Base-by-base conservation (phyloP, 2,329 filamentous ascomycete genomes). In the Proliferodiscus dingleyae region DNA sequence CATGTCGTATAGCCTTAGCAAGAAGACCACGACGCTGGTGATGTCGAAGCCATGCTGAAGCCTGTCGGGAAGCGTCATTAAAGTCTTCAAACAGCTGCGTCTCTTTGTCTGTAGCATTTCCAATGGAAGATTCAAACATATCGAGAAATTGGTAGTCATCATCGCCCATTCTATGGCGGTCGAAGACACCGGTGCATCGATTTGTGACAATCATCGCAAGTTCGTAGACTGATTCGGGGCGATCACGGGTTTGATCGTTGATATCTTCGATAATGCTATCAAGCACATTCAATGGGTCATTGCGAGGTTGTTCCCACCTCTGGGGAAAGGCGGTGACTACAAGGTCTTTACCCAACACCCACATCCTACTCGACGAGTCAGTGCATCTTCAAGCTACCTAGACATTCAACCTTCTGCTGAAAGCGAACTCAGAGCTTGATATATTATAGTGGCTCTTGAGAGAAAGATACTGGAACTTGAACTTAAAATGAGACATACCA, bases 231-330 rank as follows among this genome's bases (percentile, higher is more conserved):
- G 66, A 68, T 0, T 56, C 55, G 6, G 71, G 63, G 1, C 68
- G 67, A 0, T 64, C 58, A 8, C 54, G 45, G 21, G 55, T 57
- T 24, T 56, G 58, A 28, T 48, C 51, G 41, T 60, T 58, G 19
- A 60, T 55, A 37, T 60, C 56, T 47, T 60, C 57, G 10, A 60
- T 60, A 11, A 60, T 49, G 8, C 56, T 50, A 22, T 72, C 68
- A 1, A 65, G 57, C 10, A 69, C 68, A 46, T 70, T 70, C 64
- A 74, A 9, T 61, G 60, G 33, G 64, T 67, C 56, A 1, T 69
- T 62, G 22, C 71, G 66, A 0, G 64, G 64, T 29, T 70, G 67
- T 47, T 73, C 66, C 44, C 69, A 74, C 2, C 68, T 57, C n/a
- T 68, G 66, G 0, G 68, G 67, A 37, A 58, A 59, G 4, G 50